These are phyloP conservation scores for Termitomyces sp. DNA, from an alignment of 1,284 basidiomycete species.

Conservation along the genomic window DNA sequence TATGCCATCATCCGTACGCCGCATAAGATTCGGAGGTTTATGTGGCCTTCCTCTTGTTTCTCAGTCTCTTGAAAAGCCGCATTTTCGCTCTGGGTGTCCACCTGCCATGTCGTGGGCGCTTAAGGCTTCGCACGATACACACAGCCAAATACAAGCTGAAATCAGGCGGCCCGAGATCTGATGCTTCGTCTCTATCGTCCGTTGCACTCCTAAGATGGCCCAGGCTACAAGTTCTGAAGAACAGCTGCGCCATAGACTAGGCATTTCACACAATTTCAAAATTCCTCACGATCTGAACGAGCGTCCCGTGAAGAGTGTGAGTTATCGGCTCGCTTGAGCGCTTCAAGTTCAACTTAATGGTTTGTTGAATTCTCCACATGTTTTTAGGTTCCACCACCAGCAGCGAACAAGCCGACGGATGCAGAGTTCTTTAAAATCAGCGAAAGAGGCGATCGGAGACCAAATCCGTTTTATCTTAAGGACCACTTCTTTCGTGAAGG, in stretches of 20 bases:
- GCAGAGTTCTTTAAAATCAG: constrained; percentile 61
- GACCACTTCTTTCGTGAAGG: constrained; percentile 94
- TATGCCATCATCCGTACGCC: too few relatives aligned
- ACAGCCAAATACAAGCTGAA: constrained; percentile 18
- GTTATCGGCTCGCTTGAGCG: constrained; percentile 9
- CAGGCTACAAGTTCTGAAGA: constrained; percentile 9
- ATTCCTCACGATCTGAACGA: constrained; percentile 16
- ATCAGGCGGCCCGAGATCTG: constrained; percentile 14
- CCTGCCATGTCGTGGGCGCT: not conserved
- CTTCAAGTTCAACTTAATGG: not conserved
- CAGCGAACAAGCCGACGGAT: constrained; percentile 66
- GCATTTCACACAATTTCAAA: constrained; percentile 12
- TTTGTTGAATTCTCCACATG: not conserved
- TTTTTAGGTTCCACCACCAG: constrained; percentile 64
- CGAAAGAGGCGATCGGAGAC: constrained; percentile 36
- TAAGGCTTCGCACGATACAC: constrained; percentile 5
- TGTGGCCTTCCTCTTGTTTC: not conserved
- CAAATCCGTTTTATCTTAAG: constrained; percentile 85
- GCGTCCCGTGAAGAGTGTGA: constrained; percentile 18
- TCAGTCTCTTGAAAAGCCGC: not conserved
- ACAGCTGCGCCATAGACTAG: constrained; percentile 9
- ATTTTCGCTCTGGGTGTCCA: not conserved
- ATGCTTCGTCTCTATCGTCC: constrained; percentile 13
- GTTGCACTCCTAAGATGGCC: constrained; percentile 11
- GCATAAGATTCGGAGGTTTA: not conserved